These are phyloP conservation scores for Dryadomyces quercus-mongolicae DNA, from an alignment of 2,329 filamentous ascomycete species.

Conservation along the genomic window DNA sequence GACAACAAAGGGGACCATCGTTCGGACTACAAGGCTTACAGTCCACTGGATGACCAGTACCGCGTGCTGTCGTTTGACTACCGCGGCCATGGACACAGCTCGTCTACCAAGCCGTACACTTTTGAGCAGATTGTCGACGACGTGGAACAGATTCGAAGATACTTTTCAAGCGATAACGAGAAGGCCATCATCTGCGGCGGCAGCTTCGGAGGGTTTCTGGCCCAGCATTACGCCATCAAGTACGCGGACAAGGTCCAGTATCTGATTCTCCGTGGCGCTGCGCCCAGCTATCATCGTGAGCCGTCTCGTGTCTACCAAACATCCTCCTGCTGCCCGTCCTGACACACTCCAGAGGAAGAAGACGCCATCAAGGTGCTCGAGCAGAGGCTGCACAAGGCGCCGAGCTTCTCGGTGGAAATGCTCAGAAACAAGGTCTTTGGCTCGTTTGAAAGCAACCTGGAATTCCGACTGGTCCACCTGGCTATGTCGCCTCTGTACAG, in stretches of 20 bases:
- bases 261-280: constrained; percentile 24
- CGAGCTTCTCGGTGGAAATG: constrained; percentile 24
- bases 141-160: constrained; percentile 19
- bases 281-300: constrained; percentile 21
- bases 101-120: constrained; percentile 21
- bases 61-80: constrained; percentile 24
- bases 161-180: constrained; percentile 15
- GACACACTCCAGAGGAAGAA: constrained; percentile 16
- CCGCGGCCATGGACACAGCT: constrained; percentile 23
- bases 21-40: constrained; percentile 21
- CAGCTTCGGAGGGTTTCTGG: constrained; percentile 27
- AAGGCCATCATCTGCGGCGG: constrained; percentile 23
- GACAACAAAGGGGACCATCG: constrained; percentile 18
- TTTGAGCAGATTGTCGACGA: constrained; percentile 25
- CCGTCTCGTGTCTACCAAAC: too few species aligned
- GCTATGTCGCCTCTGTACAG: constrained; percentile 25
- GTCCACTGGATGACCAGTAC: constrained; percentile 15
- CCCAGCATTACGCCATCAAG: constrained; percentile 25
- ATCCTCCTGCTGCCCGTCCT: not conserved
- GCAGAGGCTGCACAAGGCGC: constrained; percentile 19
- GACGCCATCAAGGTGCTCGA: constrained; percentile 20
- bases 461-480: constrained; percentile 25
- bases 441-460: constrained; percentile 22
- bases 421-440: constrained; percentile 25
- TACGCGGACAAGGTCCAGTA: constrained; percentile 19